These are phyloP conservation scores for Juglanconis sp. DNA, from an alignment of 2,329 filamentous ascomycete genomes.

Conservation along the genomic window DNA sequence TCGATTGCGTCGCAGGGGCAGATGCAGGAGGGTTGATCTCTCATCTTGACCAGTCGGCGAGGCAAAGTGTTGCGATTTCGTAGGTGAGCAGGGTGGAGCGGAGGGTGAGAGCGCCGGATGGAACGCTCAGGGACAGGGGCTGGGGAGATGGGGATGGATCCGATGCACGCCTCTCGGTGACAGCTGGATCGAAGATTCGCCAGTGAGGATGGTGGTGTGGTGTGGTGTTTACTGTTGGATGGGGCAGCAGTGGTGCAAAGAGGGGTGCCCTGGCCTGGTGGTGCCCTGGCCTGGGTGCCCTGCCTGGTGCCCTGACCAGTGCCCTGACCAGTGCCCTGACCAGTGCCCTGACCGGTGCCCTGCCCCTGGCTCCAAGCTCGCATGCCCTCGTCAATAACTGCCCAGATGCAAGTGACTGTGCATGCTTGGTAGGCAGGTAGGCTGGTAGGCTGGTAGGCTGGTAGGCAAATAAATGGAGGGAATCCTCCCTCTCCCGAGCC, in stretches of 20 bases:
- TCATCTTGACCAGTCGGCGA: conserved; percentile 18
- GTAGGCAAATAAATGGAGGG: no score
- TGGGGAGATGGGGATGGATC: conserved; percentile 20
- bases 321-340: no score
- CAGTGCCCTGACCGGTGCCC: no score
- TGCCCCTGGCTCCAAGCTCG: no score
- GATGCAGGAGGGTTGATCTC: conserved; percentile 14
- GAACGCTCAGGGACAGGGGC: not conserved
- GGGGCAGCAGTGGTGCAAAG: not conserved
- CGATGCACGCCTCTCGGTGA: conserved; percentile 15
- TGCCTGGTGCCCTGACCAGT: not conserved
- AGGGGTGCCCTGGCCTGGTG: not conserved
- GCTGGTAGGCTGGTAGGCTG: no score
- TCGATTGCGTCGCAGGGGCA: conserved; percentile 16
- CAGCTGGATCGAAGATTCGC: conserved; percentile 21
- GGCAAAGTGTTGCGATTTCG: conserved; percentile 22
- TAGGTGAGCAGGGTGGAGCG: conserved; percentile 8
- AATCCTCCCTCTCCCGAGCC: not conserved
- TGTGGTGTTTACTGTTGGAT: not conserved
- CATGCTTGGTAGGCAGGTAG: no score
- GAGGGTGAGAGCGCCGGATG: not conserved
- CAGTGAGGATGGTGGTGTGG: not conserved
- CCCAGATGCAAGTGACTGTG: no score
- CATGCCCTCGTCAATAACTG: no score
- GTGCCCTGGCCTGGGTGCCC: not conserved